Base-by-base conservation (phyloP, 768 basidiomycete species). In the Mycena venus region DNA sequence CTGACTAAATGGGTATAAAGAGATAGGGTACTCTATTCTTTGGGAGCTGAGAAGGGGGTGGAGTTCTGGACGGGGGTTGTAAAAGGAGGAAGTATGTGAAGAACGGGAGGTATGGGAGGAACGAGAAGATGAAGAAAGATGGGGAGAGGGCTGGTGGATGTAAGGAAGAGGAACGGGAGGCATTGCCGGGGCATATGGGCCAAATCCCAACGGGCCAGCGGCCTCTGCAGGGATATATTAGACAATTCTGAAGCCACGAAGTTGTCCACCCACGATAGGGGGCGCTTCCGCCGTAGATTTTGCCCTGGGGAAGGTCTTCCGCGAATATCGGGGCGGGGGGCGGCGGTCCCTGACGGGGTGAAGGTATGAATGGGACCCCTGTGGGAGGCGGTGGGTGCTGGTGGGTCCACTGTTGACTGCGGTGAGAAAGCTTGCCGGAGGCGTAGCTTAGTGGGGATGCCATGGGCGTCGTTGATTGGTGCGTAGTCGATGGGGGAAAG, bases 1-100 rank as follows among this genome's bases (percentile, higher is more conserved):
- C 38, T 47, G 40, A 73, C n/a, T 61, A 21, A 70, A 73, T 58
- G 68, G 64, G 40, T 32, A 51, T 62, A 59, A 44, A 74, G 68
- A 67, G 34, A 74, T n/a, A 38, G 38, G 69, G 61, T 67, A 66
- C 58, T 34, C 2, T 36, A 70, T 74, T 51, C 15, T 65, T 4
- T 44, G 27, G 10, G 63, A 47, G 53, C 31, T 19, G 58, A 70
- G 73, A 32, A 70, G 49, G 36, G 68, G 44, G 51, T 74, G 67
- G 32, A 34, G 64, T 14, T 38, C 25, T 21, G 36, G 32, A 66
- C 27, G 36, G 15, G 70, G 25, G 55, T n/a, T n/a, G n/a, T 1
- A 23, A 40, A 58, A 55, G 62, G 60, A 49, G 27, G 59, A 27
- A 32, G 42, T 53, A 40, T 34, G 53, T 17, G 51, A 44, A 15